These are phyloP conservation scores for Cryphonectria naterciae DNA, from an alignment of 2,329 filamentous ascomycete species.

Conservation along the genomic window DNA sequence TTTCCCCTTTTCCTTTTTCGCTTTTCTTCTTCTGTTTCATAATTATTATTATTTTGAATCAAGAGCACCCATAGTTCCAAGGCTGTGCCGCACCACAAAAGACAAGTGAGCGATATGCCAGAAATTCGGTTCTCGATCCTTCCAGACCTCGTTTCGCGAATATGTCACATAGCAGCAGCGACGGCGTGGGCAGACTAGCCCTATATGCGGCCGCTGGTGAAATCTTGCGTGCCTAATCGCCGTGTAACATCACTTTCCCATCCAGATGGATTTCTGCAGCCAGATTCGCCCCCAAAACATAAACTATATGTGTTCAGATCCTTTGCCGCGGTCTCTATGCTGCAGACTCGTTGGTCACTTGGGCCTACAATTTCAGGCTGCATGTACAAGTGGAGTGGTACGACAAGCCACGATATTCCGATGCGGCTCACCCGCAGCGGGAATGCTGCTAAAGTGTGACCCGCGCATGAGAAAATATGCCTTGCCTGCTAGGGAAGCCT, in stretches of 20 bases:
- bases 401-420: not conserved
- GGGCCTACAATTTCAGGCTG: not conserved
- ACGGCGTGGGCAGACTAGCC: not conserved
- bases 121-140: not conserved
- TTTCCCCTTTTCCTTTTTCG: too few relatives aligned
- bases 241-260: not conserved
- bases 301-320: not conserved
- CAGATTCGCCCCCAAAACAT: constrained; percentile 4
- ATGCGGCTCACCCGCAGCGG: constrained; percentile 1
- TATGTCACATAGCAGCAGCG: not conserved
- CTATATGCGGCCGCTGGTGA: not conserved
- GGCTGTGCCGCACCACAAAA: not conserved
- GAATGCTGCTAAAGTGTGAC: not conserved
- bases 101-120: not conserved
- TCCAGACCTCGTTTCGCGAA: not conserved
- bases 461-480: not conserved
- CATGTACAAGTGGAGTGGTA: not conserved
- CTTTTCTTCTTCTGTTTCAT: too few relatives aligned
- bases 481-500: not conserved
- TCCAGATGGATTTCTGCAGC: constrained; percentile 4
- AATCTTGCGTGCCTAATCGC: constrained; percentile 1
- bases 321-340: not conserved
- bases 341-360: not conserved
- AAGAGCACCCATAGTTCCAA: not conserved
- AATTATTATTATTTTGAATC: not conserved